Percentiles rank a stretch among this genome's conserved stretches.
These are phyloP conservation scores for Suillus decipiens DNA, from an alignment of 768 basidiomycete species.

Conservation along the genomic window DNA sequence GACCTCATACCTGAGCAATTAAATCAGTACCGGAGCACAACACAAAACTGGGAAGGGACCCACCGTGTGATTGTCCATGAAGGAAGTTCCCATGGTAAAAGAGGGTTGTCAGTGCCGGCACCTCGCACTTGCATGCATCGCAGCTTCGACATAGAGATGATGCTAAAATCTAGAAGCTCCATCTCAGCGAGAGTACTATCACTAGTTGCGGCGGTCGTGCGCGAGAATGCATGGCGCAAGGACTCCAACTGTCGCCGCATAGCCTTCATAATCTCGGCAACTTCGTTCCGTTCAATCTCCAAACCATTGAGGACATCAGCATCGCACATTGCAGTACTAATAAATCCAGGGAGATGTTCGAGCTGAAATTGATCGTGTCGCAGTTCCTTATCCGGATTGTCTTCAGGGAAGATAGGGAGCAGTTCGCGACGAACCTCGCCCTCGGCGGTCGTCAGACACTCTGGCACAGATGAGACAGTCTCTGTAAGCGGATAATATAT, in stretches of 20 bases:
- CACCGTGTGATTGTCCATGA: slow-evolving; percentile 78
- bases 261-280: background rate
- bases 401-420: slow-evolving; percentile 1
- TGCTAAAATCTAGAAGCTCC: slow-evolving; percentile 71
- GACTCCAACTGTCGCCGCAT: slow-evolving; percentile 5
- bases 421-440: background rate
- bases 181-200: slow-evolving; percentile 37
- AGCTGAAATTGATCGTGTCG: slow-evolving; percentile 4
- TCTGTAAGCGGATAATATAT: background rate
- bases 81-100: slow-evolving; percentile 42
- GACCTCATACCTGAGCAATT: slow-evolving; percentile 65
- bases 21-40: background rate
- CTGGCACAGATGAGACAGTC: background rate
- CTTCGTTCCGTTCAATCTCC: slow-evolving; percentile 3
- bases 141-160: slow-evolving; percentile 69
- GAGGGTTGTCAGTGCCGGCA: background rate
- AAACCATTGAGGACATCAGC: slow-evolving; percentile 3
- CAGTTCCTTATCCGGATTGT: background rate
- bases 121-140: slow-evolving; percentile 33
- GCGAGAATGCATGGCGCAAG: background rate
- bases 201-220: background rate
- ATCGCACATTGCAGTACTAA: background rate
- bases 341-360: background rate
- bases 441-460: background rate
- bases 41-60: slow-evolving; percentile 10